Evolutionary conservation across 805 yeast species (phyloP), one percentile per base, ranked within the genome.

Genomic region (Wickerhamiella alocasiicola): DNA sequence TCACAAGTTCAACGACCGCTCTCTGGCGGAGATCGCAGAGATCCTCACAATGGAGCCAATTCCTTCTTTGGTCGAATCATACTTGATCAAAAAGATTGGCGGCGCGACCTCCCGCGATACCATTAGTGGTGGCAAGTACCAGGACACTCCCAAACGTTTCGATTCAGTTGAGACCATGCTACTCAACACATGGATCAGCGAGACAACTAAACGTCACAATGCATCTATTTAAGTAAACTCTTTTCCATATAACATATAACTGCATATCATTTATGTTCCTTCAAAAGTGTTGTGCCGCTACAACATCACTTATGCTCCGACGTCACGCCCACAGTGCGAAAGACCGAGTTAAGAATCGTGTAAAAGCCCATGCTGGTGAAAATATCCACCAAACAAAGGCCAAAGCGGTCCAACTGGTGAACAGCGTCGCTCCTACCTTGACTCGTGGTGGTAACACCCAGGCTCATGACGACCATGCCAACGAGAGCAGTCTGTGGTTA

Each of bases 131-230:
- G 29, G 27, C 16, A 21, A 35, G 15, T 9, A 17, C 27, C 12
- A 20, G 6, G 40, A 35, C 2, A 39, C 36, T 13, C 40, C 31
- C 18, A 36, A 45, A 11, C 31, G 36, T 2, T 31, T 42, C 20
- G 55, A 52, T 29, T 44, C 48, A 11, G 54, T 52, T 3, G 56
- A 52, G 40, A 44, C 47, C 34, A 46, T 52, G 23, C 46, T 52
- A 13, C 28, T 51, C 25, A 44, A 44, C 18, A 48, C 49, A 9
- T 52, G 54, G 52, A 21, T 46, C 12, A 17, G 13, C 3, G 37
- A 39, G 34, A 30, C 31, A 9, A 15, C 31, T n/a, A 37, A 28
- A 29, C 26, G 32, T 6, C 18, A 27, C n/a, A 13, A 17, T 7
- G n/a, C 15, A 18, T 12, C 36, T 30, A 30, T 30, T 30, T 30